Percentiles rank a stretch among this genome's conserved stretches.
These are phyloP conservation scores for Ophiostoma perfectum DNA, from an alignment of 2,329 filamentous ascomycete genomes.

Conservation along the genomic window DNA sequence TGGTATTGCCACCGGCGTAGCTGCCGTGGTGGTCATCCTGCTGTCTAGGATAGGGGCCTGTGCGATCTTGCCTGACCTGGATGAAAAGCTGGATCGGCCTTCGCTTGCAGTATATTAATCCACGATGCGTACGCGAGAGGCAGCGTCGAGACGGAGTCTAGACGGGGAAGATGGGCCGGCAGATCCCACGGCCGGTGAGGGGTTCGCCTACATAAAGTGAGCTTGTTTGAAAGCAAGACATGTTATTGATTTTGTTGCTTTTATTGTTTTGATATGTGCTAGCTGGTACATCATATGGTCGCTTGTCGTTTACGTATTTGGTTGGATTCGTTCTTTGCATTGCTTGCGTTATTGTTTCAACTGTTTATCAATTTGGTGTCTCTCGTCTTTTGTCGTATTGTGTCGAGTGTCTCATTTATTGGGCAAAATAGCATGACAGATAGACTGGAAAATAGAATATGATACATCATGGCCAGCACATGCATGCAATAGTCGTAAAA, in stretches of 20 bases:
- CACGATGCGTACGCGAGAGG: background rate
- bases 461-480: background rate
- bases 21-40: background rate
- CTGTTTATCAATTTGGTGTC: background rate
- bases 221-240: conserved; percentile 4
- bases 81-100: background rate
- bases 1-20: background rate
- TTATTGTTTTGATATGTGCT: background rate
- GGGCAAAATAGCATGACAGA: background rate
- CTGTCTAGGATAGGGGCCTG: conserved; percentile 1
- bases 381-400: background rate
- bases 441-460: background rate
- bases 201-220: background rate
- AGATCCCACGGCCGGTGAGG: conserved; percentile 1
- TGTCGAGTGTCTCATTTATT: background rate
- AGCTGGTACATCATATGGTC: background rate
- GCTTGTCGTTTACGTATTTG: background rate
- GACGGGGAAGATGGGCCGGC: background rate
- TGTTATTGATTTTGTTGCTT: background rate
- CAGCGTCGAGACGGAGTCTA: background rate
- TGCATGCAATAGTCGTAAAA: background rate
- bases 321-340: background rate
- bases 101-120: background rate
- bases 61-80: background rate
- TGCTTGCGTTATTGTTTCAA: background rate